Evolutionary conservation across 306 rosid species (phyloP), one percentile per base, ranked within the genome.

Genomic region (Begonia fuchsioides): DNA sequence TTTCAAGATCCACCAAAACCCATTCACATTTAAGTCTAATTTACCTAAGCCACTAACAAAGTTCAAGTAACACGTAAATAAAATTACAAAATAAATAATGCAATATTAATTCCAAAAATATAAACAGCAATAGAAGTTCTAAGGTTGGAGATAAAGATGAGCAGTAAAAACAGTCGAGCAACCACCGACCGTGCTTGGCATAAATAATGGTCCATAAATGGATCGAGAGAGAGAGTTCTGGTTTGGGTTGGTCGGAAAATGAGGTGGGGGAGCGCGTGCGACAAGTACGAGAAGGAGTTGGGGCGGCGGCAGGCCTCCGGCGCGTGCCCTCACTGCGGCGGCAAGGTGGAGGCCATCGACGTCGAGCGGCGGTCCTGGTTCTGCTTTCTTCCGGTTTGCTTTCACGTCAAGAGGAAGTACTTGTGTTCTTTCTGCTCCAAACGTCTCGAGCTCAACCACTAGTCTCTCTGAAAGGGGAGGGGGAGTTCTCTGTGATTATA

Each of bases 271-370:
- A 77, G 59, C 46, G 82, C 81, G 8, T 85, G 85, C 17, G 79
- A 79, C 0, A 94, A 68, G 48, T 70, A 79, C 52, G 75, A 81
- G 77, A 80, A 50, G 74, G 85, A 90, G 56, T 43, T 90, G 3
- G 87, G 84, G 3, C 62, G 72, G 56, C 94, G 81, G 55, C 62
- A 72, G 66, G 98, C 94, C 0, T 83, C 98, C 0, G 98, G 98
- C 11, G 71, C 80, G 0, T 90, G 98, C 39, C 98, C 98, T 55
- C 49, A 62, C 68, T 90, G 98, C 50, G 71, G 73, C 9, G 98
- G 95, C 15, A 90, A 90, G 51, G 98, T 90, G 38, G 69, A 75
- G 54, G 92, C 79, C 52, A 58, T 64, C 59, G 95, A 85, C 35
- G 87, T 85, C 2, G 95, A 90, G 62, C 65, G 69, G n/a, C 64